Base-by-base conservation (phyloP, 2,329 filamentous ascomycete genomes). In the Trichoderma sp. region DNA sequence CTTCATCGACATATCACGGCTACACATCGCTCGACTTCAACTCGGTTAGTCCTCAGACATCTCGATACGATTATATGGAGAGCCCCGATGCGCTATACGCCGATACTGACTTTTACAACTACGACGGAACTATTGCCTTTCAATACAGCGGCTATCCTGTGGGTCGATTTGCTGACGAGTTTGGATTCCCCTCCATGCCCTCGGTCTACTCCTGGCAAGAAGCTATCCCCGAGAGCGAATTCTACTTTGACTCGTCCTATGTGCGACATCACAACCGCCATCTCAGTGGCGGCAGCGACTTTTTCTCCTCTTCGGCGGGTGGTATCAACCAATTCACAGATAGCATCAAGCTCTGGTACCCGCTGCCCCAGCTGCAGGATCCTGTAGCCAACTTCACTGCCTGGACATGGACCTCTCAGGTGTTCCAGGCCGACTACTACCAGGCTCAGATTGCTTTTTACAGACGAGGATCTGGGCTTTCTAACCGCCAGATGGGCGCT, bases 351-450 rank as follows among this genome's bases (percentile, higher is more conserved):
- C 72, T 76, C 43, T 90, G 87, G 80, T 89, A 89, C 71, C 87
- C 87, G 0, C 74, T 81, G 1, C 87, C 87, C 0, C 77, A 84
- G 72, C 86, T 88, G 70, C 74, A 79, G 0, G 82, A 89, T 70
- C 72, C 83, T 0, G 70, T 85, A 0, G 86, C 84, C 18, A 89
- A 90, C 72, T 90, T 90, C 75, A 85, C 83, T 2, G 82, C 85
- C 5, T 90, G 87, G 88, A 86, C 84, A 68, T 84, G 85, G 69
- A 83, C 86, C 0, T 90, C 87, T 0, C 87, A 90, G 73, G 81
- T 89, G 11, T 90, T 89, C 79, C 88, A 90, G 74, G 87, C 87
- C 2, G 87, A 89, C 70, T 85, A 85, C 74, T 89, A 90, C 76
- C 84, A 83, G 51, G 82, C 79, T 3, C 82, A 90, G 75, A 89